These are phyloP conservation scores for Haematococcus lacustris DNA, from an alignment of 139 green algal species.

Conservation along the genomic window DNA sequence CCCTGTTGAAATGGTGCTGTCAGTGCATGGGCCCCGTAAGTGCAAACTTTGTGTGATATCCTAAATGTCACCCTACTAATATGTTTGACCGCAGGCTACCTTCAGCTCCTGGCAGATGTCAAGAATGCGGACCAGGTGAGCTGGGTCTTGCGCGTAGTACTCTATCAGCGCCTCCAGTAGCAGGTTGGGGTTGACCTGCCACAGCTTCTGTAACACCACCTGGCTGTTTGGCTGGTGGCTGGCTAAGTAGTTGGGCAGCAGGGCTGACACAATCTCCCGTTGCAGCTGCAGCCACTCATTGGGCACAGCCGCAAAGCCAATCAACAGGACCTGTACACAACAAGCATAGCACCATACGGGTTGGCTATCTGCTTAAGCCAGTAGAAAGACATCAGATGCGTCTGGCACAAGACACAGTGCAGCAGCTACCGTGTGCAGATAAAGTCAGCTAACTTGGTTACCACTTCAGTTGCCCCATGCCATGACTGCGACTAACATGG, in stretches of 20 bases:
- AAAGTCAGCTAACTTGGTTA: neutral
- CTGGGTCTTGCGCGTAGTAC: slow-evolving; percentile 59
- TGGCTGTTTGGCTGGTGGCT: slow-evolving; percentile 5
- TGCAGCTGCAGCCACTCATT: slow-evolving; percentile 56
- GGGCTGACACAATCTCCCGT: slow-evolving; percentile 41
- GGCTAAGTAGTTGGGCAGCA: slow-evolving; percentile 27
- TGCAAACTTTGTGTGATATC: too few species aligned
- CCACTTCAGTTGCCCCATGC: neutral
- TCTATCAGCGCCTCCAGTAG: slow-evolving; percentile 72
- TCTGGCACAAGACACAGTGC: neutral
- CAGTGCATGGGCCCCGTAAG: too few species aligned
- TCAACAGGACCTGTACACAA: slow-evolving; percentile 48
- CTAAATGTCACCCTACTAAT: slow-evolving; percentile 6
- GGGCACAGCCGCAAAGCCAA: slow-evolving; percentile 37
- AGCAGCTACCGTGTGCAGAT: neutral
- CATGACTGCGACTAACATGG: neutral
- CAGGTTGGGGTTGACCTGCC: slow-evolving; percentile 45
- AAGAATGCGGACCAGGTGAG: slow-evolving; percentile 59
- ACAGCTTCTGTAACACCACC: slow-evolving; percentile 76
- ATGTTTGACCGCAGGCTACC: too few species aligned
- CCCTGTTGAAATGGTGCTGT: too few species aligned
- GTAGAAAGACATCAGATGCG: neutral
- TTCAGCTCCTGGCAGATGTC: slow-evolving; percentile 81
- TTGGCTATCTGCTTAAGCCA: neutral
- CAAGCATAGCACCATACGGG: neutral